These are phyloP conservation scores for Phytophthora melonis DNA, from an alignment of 352 stramenopile species.

Conservation along the genomic window DNA sequence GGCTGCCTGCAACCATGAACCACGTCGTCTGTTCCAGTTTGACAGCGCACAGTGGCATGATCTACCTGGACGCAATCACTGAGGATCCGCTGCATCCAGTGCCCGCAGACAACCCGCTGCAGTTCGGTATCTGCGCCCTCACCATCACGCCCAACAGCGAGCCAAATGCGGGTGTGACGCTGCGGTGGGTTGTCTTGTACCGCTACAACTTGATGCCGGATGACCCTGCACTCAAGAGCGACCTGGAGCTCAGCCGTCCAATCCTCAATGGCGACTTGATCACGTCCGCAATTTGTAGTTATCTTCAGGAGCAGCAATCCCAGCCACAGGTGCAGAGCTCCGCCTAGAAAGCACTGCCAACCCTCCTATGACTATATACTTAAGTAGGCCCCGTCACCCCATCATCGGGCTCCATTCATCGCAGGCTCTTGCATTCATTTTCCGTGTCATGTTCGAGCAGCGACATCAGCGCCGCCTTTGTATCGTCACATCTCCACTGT, in stretches of 20 bases:
- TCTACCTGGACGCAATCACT: conserved; percentile 15
- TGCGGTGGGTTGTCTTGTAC: conserved; percentile 36
- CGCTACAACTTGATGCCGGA: conserved; percentile 42
- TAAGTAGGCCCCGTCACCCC: not conserved
- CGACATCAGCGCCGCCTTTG: no score
- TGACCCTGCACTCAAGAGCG: conserved; percentile 25
- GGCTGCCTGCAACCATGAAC: conserved; percentile 1
- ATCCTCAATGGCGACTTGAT: conserved; percentile 50
- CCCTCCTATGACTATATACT: not conserved
- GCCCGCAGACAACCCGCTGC: not conserved
- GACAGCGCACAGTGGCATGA: conserved; percentile 12
- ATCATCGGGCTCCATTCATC: not conserved
- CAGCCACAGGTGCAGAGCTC: no score
- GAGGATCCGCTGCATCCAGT: conserved; percentile 20
- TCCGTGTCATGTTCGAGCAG: not conserved
- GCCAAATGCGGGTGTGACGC: conserved; percentile 22
- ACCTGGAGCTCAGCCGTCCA: conserved; percentile 33
- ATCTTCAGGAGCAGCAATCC: conserved; percentile 23
- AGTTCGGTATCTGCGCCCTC: conserved; percentile 27
- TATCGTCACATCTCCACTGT: conserved; percentile 7
- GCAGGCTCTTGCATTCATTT: not conserved
- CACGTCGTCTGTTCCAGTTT: conserved; percentile 16
- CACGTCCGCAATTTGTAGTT: conserved; percentile 33
- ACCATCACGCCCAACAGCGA: conserved; percentile 34
- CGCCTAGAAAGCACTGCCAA: not conserved